Evolutionary conservation across 495 filamentous ascomycete species (phyloP).

Genomic region (Annulohypoxylon maeteangense): DNA sequence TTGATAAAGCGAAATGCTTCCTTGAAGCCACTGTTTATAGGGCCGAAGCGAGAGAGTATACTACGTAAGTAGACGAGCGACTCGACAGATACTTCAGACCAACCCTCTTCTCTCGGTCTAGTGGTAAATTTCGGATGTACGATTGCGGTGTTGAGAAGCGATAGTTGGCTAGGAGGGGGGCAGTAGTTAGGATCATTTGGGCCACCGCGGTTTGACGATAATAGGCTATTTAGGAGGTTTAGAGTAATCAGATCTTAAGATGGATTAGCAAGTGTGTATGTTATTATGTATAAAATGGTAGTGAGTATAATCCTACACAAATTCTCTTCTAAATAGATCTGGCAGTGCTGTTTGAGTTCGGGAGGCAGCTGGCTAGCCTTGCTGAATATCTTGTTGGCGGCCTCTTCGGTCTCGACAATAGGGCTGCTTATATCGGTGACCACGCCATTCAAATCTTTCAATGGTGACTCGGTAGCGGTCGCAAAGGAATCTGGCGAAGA

Average conservation of each 20-base stretch:
- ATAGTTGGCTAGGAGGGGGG: conserved; percentile 68
- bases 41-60: conserved; percentile 53
- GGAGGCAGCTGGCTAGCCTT: conserved; percentile 65
- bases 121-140: conserved; percentile 77
- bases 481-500: conserved; percentile 35
- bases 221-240: conserved; percentile 70
- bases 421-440: conserved; percentile 26
- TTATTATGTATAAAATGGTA: neutral
- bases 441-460: conserved; percentile 2
- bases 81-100: conserved; percentile 51
- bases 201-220: conserved; percentile 54
- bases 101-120: conserved; percentile 47
- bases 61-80: conserved; percentile 55
- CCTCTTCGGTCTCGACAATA: conserved; percentile 19
- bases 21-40: conserved; percentile 56
- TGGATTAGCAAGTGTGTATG: neutral
- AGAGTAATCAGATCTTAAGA: conserved; percentile 73
- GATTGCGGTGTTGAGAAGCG: conserved; percentile 72
- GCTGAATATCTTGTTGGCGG: conserved; percentile 55
- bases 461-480: conserved; percentile 32
- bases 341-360: conserved; percentile 71
- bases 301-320: conserved; percentile 63
- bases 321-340: conserved; percentile 80
- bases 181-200: conserved; percentile 54
- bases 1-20: conserved; percentile 44